Conservation (phyloP, 139 green algal genomes). For the Closterium sp. region DNA sequence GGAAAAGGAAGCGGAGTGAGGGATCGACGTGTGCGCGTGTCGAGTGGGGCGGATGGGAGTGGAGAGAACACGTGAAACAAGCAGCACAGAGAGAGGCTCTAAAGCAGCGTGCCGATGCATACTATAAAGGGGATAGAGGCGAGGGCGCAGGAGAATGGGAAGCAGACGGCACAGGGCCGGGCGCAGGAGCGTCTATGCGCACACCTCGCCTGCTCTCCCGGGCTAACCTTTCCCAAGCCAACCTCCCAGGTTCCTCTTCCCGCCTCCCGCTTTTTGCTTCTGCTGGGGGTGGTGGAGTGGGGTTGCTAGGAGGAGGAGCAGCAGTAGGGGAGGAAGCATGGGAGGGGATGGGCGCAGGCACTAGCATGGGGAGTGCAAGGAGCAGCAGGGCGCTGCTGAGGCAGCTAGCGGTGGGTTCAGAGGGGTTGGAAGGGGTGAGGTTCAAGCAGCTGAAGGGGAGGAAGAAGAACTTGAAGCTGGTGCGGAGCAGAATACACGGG, state of each 20-base stretch:
- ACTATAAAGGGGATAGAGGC: background rate
- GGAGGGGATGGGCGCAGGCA: background rate
- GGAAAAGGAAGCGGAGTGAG: background rate
- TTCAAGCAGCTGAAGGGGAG: constrained; percentile 57
- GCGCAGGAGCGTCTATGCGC: background rate
- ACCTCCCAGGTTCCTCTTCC: background rate
- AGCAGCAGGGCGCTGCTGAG: background rate
- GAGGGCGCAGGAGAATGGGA: background rate
- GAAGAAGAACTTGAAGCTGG: constrained; percentile 51
- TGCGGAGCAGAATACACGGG: constrained; percentile 64
- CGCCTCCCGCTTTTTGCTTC: no score
- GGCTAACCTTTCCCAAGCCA: background rate
- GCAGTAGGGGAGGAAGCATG: background rate
- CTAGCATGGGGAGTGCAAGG: background rate
- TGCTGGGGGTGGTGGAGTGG: no score
- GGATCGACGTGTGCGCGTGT: background rate
- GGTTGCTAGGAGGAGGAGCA: background rate
- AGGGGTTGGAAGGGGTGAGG: background rate
- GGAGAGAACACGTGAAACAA: background rate
- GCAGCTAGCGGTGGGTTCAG: background rate
- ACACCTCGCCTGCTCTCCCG: background rate
- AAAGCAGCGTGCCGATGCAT: background rate
- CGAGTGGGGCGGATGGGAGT: background rate
- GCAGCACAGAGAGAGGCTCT: background rate
- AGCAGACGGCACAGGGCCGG: background rate